These are phyloP conservation scores for Colletotrichum godetiae DNA, from an alignment of 2,329 filamentous ascomycete species.

Conservation along the genomic window DNA sequence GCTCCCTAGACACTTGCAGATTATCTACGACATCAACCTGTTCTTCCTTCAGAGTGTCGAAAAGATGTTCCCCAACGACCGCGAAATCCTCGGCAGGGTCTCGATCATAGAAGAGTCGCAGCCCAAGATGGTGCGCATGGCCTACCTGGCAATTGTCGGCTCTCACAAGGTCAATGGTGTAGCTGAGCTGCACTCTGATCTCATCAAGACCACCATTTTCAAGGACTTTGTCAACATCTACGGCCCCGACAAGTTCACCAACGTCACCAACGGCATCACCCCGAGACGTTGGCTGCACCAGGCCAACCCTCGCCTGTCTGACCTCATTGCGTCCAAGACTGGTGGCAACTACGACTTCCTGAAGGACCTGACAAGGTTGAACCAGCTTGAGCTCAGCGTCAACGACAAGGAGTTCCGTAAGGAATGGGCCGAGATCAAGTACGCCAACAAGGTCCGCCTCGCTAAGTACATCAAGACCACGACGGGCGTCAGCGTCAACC, in stretches of 20 bases:
- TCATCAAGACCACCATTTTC: constrained; percentile 99
- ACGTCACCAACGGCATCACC: constrained; percentile 98
- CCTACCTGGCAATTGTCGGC: constrained; percentile 91
- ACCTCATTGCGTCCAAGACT: constrained; percentile 90
- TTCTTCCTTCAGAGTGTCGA: constrained; percentile 93
- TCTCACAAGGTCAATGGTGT: constrained; percentile 99
- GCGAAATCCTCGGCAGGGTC: constrained; percentile 86
- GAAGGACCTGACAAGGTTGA: constrained; percentile 88
- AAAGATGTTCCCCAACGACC: constrained; percentile 88
- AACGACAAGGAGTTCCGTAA: constrained; percentile 92
- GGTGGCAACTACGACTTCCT: constrained; percentile 87
- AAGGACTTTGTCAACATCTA: constrained; percentile 98
- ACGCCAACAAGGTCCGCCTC: constrained; percentile 91
- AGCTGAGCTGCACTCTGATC: constrained; percentile 94
- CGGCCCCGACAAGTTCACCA: constrained; percentile 96
- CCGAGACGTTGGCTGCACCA: constrained; percentile 97
- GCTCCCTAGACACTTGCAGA: constrained; percentile 92
- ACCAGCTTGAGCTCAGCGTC: constrained; percentile 84
- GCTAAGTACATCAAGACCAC: constrained; percentile 90
- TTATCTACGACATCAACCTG: constrained; percentile 98
- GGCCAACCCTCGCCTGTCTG: constrained; percentile 91
- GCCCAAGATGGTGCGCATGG: constrained; percentile 99
- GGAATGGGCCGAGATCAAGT: constrained; percentile 97
- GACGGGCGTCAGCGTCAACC: constrained; percentile 85
- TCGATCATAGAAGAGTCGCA: constrained; percentile 98